Percentiles rank a stretch among this genome's conserved stretches.
These are phyloP conservation scores for Boletus subluridellus DNA, from an alignment of 1,284 basidiomycete genomes.

Conservation along the genomic window DNA sequence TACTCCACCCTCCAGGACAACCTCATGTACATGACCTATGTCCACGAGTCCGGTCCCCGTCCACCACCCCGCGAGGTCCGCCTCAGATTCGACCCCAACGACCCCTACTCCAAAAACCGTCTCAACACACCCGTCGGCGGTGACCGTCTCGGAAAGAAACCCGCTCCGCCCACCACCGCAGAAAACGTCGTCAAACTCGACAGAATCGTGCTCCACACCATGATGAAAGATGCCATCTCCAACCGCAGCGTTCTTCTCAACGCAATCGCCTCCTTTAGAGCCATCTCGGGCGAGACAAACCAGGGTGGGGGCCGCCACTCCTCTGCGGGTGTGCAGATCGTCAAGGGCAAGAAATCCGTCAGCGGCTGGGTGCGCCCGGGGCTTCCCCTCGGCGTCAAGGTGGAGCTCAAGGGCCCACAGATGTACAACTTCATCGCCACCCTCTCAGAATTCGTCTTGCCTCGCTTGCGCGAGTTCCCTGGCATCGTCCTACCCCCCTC, in stretches of 20 bases:
- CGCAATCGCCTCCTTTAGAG: slow-evolving; percentile 83
- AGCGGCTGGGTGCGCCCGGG: slow-evolving; percentile 86
- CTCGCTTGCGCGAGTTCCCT: slow-evolving; percentile 85
- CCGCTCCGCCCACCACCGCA: slow-evolving; percentile 58
- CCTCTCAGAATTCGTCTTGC: slow-evolving; percentile 91
- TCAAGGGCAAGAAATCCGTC: slow-evolving; percentile 74
- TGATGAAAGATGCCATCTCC: slow-evolving; percentile 75
- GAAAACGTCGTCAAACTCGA: slow-evolving; percentile 76
- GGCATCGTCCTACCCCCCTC: slow-evolving; percentile 74
- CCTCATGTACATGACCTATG: slow-evolving; percentile 94
- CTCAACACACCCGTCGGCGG: slow-evolving; percentile 74
- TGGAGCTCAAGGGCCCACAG: slow-evolving; percentile 82
- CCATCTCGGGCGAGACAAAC: slow-evolving; percentile 81
- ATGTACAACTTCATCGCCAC: slow-evolving; percentile 94
- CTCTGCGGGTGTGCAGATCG: slow-evolving; percentile 76
- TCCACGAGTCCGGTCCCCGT: slow-evolving; percentile 60
- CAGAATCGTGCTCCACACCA: slow-evolving; percentile 79
- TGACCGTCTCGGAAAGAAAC: slow-evolving; percentile 60
- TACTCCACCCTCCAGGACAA: slow-evolving; percentile 78
- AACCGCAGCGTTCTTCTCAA: slow-evolving; percentile 79
- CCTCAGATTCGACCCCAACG: slow-evolving; percentile 69
- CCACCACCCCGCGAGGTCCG: slow-evolving; percentile 57
- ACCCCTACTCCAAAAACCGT: slow-evolving; percentile 78
- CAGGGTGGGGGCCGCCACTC: slow-evolving; percentile 66
- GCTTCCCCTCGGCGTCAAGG: slow-evolving; percentile 84